Evolutionary conservation across 352 stramenopile species (phyloP).

Genomic region (Phytophthora palmivora): DNA sequence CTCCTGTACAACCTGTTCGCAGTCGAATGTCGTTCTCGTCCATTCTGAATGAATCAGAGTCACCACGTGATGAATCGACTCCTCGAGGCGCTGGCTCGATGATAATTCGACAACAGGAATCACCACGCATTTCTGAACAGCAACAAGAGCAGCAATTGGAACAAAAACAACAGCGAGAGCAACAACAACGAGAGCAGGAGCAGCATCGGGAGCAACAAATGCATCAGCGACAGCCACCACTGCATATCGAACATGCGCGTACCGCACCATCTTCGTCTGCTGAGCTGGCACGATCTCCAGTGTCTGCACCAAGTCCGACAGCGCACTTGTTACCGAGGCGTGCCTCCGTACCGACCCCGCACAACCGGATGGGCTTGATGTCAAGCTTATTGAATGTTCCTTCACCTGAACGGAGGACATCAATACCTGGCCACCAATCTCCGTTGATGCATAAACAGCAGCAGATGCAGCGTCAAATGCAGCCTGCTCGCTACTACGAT

Average conservation of each 20-base stretch:
- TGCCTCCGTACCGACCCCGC: conserved; percentile 22
- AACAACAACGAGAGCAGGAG: conserved; percentile 2
- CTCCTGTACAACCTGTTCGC: conserved; percentile 34
- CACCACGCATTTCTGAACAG: conserved; percentile 33
- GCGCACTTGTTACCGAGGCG: conserved; percentile 63
- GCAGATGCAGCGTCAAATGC: conserved; percentile 40
- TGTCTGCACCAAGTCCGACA: conserved; percentile 53
- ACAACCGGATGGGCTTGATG: conserved; percentile 80
- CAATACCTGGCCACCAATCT: conserved; percentile 47
- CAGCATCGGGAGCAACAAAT: conserved; percentile 24
- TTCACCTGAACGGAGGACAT: conserved; percentile 60
- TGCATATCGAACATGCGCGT: conserved; percentile 35
- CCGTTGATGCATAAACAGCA: conserved; percentile 53
- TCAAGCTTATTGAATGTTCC: conserved; percentile 80
- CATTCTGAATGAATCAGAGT: conserved; percentile 88
- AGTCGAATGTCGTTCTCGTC: conserved; percentile 92
- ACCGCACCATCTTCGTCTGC: conserved; percentile 30
- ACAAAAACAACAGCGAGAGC: conserved; percentile 16
- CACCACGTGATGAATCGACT: conserved; percentile 57
- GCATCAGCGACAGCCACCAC: conserved; percentile 31
- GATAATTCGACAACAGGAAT: conserved; percentile 52
- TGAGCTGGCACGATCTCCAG: conserved; percentile 35
- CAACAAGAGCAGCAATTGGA: conserved; percentile 24
- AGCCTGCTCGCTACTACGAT: conserved; percentile 49
- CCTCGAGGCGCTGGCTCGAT: conserved; percentile 44